A percentile compares a stretch with the other conserved stretches of the same genome.
phyloP scores from a whole-genome alignment of 345 rosid species.

The Camelina sativa region DNA sequence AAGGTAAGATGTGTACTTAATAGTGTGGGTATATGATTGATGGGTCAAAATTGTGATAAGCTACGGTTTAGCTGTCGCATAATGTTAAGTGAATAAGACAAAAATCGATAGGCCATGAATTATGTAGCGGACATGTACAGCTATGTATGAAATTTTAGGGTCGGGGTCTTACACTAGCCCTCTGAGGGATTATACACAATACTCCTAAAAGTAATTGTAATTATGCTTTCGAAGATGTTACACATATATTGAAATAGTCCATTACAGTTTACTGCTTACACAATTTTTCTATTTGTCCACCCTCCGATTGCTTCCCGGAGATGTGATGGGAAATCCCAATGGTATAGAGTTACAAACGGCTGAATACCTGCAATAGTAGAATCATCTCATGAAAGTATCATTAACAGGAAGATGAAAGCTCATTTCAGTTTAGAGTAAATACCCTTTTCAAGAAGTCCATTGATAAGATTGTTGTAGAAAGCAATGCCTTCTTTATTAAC shows the following conservation, averaged over 20 bases:
- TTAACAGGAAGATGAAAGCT: slow-evolving; percentile 21
- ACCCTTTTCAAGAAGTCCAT: slow-evolving; percentile 74
- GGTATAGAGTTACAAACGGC: slow-evolving; percentile 78
- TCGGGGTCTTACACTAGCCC: too few species aligned
- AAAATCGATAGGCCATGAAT: too few species aligned
- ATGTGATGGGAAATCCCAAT: slow-evolving; percentile 93
- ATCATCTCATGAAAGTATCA: slow-evolving; percentile 24
- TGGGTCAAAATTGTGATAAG: too few species aligned
- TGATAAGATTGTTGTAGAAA: slow-evolving; percentile 68
- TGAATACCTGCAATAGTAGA: slow-evolving; percentile 60
- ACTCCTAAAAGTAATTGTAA: neutral
- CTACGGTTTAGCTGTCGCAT: too few species aligned
- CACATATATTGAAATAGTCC: neutral
- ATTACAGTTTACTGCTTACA: slow-evolving; percentile 71
- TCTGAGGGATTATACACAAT: slow-evolving; percentile 18
- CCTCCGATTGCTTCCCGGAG: slow-evolving; percentile 80
- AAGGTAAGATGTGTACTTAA: too few species aligned
- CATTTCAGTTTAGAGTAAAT: slow-evolving; percentile 34
- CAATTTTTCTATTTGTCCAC: slow-evolving; percentile 70
- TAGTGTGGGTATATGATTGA: too few species aligned
- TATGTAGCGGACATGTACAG: too few species aligned
- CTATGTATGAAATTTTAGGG: too few species aligned
- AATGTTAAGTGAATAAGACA: too few species aligned
- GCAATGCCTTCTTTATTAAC: slow-evolving; percentile 65
- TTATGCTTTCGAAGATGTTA: neutral